Conservation (phyloP, 2,329 filamentous ascomycete species). For the Colletotrichum scovillei region DNA sequence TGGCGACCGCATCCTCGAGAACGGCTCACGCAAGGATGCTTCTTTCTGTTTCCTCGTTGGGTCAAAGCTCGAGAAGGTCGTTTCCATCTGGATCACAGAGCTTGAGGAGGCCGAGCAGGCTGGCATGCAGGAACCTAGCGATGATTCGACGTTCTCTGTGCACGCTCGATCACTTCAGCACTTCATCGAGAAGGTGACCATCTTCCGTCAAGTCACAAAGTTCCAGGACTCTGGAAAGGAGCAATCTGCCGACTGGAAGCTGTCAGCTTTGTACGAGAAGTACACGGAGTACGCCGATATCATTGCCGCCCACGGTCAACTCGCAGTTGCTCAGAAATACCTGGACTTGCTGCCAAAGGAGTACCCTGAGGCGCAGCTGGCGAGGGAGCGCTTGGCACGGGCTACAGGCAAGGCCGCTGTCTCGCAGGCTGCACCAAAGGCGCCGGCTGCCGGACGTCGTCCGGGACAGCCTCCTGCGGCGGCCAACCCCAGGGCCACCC, state of each 20-base stretch:
- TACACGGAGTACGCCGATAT: constrained; percentile 98
- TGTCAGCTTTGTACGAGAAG: constrained; percentile 88
- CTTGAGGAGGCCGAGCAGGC: constrained; percentile 85
- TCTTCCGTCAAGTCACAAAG: constrained; percentile 94
- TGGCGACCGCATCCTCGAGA: constrained; percentile 88
- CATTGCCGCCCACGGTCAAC: constrained; percentile 87
- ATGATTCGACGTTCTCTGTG: constrained; percentile 88
- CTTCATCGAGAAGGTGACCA: constrained; percentile 97
- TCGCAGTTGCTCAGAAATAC: constrained; percentile 90
- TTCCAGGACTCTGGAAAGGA: constrained; percentile 84
- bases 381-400: constrained; percentile 84
- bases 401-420: constrained; percentile 73
- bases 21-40: constrained; percentile 84
- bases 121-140: constrained; percentile 74
- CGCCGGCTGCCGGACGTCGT: constrained; percentile 40
- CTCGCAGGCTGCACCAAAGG: constrained; percentile 45
- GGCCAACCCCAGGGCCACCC: constrained; percentile 6
- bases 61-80: constrained; percentile 97
- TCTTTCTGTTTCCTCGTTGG: constrained; percentile 97
- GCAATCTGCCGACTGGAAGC: constrained; percentile 86
- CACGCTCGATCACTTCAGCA: constrained; percentile 89
- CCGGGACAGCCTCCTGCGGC: constrained; percentile 39
- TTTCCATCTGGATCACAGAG: constrained; percentile 92
- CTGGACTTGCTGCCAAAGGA: constrained; percentile 85
- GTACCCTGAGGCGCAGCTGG: constrained; percentile 89